phyloP scores from a whole-genome alignment of 352 stramenopile genomes.

The Pseudoperonospora humuli region DNA sequence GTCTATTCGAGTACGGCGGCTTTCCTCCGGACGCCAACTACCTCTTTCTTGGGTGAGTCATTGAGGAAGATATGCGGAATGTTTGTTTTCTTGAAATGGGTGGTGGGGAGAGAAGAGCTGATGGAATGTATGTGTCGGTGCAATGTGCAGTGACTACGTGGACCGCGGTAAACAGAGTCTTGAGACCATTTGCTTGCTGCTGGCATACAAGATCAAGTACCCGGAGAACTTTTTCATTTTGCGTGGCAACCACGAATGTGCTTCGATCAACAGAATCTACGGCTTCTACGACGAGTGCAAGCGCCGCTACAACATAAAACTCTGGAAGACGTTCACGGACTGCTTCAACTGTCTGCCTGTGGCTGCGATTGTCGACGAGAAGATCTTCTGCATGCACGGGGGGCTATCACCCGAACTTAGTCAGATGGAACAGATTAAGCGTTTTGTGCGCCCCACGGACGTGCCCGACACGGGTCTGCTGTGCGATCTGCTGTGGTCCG shows the following conservation, averaged over 20 bases:
- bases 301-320: slow-evolving; percentile 86
- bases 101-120: slow-evolving; percentile 29
- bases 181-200: slow-evolving; percentile 96
- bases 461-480: slow-evolving; percentile 82
- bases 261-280: slow-evolving; percentile 99
- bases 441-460: slow-evolving; percentile 79
- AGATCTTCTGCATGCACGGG: slow-evolving; percentile 98
- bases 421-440: slow-evolving; percentile 95
- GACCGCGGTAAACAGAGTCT: slow-evolving; percentile 93
- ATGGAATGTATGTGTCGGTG: slow-evolving; percentile 51
- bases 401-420: slow-evolving; percentile 92
- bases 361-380: slow-evolving; percentile 93
- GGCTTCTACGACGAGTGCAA: slow-evolving; percentile 99
- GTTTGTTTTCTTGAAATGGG: neutral
- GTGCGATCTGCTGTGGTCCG: slow-evolving; percentile 86
- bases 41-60: slow-evolving; percentile 45
- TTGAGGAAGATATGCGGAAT: neutral
- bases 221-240: slow-evolving; percentile 97
- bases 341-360: slow-evolving; percentile 98
- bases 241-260: slow-evolving; percentile 97
- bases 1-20: slow-evolving; percentile 92
- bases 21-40: slow-evolving; percentile 83
- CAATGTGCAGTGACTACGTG: slow-evolving; percentile 86
- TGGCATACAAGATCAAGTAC: slow-evolving; percentile 99
- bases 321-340: slow-evolving; percentile 95